A percentile compares a stretch with the other conserved stretches of the same genome.
Evolutionary conservation across 306 rosid species (phyloP).

Genomic region (Mimosa pudica): DNA sequence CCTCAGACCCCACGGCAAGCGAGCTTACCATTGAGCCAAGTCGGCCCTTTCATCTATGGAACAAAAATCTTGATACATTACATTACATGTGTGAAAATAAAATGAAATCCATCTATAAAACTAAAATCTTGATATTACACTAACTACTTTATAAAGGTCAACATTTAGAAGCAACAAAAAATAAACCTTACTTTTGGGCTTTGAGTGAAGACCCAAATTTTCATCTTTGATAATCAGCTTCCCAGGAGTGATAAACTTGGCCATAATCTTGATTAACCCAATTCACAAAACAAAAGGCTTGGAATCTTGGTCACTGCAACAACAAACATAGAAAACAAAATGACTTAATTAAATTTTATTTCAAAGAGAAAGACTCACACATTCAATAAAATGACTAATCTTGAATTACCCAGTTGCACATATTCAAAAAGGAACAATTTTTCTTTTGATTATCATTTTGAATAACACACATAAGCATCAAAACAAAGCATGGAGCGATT

Average conservation of each 20-base stretch:
- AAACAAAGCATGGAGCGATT: not conserved
- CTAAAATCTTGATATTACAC: too few relatives aligned
- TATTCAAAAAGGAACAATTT: not conserved
- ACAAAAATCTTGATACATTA: too few relatives aligned
- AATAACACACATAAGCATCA: not conserved
- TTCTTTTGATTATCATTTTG: not conserved
- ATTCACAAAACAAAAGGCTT: not conserved
- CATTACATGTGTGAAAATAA: too few relatives aligned
- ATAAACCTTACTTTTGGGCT: slow-evolving; percentile 37
- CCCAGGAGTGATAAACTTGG: slow-evolving; percentile 38
- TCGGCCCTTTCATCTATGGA: too few relatives aligned
- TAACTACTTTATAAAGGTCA: not conserved
- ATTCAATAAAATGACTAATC: not conserved
- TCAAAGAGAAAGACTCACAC: not conserved
- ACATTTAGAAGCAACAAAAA: slow-evolving; percentile 6
- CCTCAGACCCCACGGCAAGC: too few relatives aligned
- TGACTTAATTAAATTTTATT: not conserved
- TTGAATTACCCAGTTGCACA: not conserved
- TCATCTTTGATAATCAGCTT: slow-evolving; percentile 50
- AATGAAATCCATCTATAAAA: too few relatives aligned
- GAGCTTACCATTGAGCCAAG: too few relatives aligned
- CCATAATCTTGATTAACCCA: slow-evolving; percentile 38
- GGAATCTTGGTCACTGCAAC: slow-evolving; percentile 16
- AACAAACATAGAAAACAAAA: not conserved
- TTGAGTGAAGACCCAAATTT: slow-evolving; percentile 44